Conservation (phyloP, 1,284 basidiomycete genomes). For the Violaceomyces palustris region DNA sequence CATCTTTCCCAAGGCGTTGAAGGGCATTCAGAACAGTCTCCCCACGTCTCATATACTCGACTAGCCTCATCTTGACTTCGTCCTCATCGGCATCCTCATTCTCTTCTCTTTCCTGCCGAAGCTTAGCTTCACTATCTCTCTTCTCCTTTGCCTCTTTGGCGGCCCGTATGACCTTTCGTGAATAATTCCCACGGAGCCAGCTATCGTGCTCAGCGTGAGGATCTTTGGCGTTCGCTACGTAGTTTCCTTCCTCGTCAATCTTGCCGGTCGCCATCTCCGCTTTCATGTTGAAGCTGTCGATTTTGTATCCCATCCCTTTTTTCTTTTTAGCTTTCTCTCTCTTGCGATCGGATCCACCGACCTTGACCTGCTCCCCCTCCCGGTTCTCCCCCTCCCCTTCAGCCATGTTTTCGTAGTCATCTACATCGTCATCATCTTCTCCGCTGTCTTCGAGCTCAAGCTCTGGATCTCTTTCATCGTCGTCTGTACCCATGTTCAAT, state of each 20-base stretch:
- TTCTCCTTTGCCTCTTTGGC: constrained; percentile 62
- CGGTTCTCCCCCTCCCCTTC: constrained; percentile 36
- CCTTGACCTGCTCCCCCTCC: constrained; percentile 8
- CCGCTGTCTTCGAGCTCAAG: constrained; percentile 32
- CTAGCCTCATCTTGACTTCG: constrained; percentile 52
- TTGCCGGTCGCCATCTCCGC: constrained; percentile 96
- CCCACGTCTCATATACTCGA: constrained; percentile 73
- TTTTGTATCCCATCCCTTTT: constrained; percentile 75
- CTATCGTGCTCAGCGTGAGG: constrained; percentile 85
- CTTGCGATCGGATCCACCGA: neutral
- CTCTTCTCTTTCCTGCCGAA: constrained; percentile 61
- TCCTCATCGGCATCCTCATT: constrained; percentile 65
- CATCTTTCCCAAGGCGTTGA: constrained; percentile 67
- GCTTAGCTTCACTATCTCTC: constrained; percentile 58
- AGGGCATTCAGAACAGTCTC: constrained; percentile 86
- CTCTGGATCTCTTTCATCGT: constrained; percentile 42
- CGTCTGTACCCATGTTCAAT: constrained; percentile 14
- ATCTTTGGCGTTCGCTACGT: constrained; percentile 74
- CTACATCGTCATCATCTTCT: constrained; percentile 7
- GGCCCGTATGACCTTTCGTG: constrained; percentile 74
- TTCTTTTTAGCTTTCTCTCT: constrained; percentile 1
- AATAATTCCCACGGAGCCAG: constrained; percentile 84
- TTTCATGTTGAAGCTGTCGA: constrained; percentile 98
- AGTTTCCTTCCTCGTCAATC: constrained; percentile 85
- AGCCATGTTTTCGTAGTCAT: constrained; percentile 19